A percentile compares a stretch with the other conserved stretches of the same genome.
phyloP scores from a whole-genome alignment of 1,139 yeast genomes.

The Candida buenavistaensis region DNA sequence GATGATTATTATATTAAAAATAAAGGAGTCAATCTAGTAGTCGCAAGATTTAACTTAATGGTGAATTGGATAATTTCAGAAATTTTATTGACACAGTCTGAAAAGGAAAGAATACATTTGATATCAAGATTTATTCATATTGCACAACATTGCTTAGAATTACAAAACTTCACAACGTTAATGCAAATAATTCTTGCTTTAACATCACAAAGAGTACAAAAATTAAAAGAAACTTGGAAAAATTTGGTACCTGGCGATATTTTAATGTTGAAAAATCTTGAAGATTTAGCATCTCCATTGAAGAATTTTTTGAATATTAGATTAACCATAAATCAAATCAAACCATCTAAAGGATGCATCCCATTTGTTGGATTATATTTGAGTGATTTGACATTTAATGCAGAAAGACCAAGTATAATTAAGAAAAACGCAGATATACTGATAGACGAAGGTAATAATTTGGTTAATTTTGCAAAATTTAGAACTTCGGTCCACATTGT shows the following conservation, averaged over 20 bases:
- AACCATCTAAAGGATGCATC: slow-evolving; percentile 77
- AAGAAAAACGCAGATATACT: slow-evolving; percentile 14
- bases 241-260: slow-evolving; percentile 56
- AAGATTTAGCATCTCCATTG: slow-evolving; percentile 62
- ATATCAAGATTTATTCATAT: slow-evolving; percentile 81
- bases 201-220: slow-evolving; percentile 66
- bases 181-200: slow-evolving; percentile 86
- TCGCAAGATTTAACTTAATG: slow-evolving; percentile 83
- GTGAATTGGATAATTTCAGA: slow-evolving; percentile 94
- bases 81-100: slow-evolving; percentile 64
- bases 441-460: slow-evolving; percentile 26
- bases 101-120: slow-evolving; percentile 60
- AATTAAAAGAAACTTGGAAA: slow-evolving; percentile 74
- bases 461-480: slow-evolving; percentile 77
- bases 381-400: slow-evolving; percentile 78
- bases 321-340: slow-evolving; percentile 56
- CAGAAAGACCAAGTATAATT: slow-evolving; percentile 60
- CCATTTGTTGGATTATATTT: slow-evolving; percentile 88
- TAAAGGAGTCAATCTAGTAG: slow-evolving; percentile 81
- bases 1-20: slow-evolving; percentile 49
- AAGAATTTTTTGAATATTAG: slow-evolving; percentile 68
- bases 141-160: slow-evolving; percentile 68
- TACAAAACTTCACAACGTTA: slow-evolving; percentile 83
- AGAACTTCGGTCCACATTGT: slow-evolving; percentile 77
- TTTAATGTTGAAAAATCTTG: slow-evolving; percentile 64